phyloP scores from a whole-genome alignment of 176 grass and related monocot species.

The Metroxylon sagu region DNA sequence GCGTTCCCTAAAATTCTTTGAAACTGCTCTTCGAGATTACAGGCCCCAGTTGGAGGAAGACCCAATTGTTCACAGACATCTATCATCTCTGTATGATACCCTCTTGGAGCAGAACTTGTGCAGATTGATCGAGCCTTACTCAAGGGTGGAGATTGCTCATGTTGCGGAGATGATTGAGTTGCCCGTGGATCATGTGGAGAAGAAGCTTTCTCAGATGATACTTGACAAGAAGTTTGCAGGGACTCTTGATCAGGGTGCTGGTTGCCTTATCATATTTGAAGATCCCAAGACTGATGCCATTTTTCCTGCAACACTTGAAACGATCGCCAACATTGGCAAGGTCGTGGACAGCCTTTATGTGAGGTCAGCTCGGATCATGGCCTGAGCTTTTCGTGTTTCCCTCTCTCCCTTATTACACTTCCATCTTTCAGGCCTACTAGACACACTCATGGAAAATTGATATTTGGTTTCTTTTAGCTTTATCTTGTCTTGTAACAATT shows the following conservation, averaged over 20 bases:
- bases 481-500: no score
- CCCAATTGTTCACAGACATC: constrained; percentile 73
- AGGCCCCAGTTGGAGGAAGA: constrained; percentile 70
- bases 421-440: no score
- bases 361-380: constrained; percentile 82
- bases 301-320: constrained; percentile 75
- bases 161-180: constrained; percentile 70
- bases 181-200: constrained; percentile 66
- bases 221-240: constrained; percentile 83
- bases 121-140: constrained; percentile 78
- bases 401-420: no score
- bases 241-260: constrained; percentile 67
- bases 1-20: constrained; percentile 72
- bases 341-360: constrained; percentile 78
- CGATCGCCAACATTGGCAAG: constrained; percentile 60
- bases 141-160: constrained; percentile 64
- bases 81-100: constrained; percentile 76
- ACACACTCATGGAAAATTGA: no score
- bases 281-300: constrained; percentile 62
- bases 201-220: constrained; percentile 83
- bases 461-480: no score
- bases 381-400: constrained; percentile 16
- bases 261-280: constrained; percentile 80
- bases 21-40: constrained; percentile 63
- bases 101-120: constrained; percentile 78